A percentile compares a stretch with the other conserved stretches of the same genome.
phyloP scores from a whole-genome alignment of 306 rosid genomes.

The Cucurbita ficifolia region DNA sequence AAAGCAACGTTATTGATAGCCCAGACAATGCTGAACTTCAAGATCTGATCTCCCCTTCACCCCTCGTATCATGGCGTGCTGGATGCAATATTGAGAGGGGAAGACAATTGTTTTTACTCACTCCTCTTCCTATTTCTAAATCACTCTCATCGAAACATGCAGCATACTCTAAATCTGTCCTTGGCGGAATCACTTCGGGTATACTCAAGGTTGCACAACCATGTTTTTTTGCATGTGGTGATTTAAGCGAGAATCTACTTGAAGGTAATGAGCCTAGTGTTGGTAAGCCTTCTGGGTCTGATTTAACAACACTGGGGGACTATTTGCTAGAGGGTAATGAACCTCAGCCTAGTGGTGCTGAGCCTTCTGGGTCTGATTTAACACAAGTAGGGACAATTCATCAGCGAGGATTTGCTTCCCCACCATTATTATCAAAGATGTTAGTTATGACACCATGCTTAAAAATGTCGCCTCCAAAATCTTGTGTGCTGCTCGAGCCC shows the following conservation, averaged over 20 bases:
- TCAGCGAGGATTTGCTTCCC: slow-evolving; percentile 24
- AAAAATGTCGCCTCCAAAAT: slow-evolving; percentile 76
- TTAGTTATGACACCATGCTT: slow-evolving; percentile 59
- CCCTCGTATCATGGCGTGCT: slow-evolving; percentile 91
- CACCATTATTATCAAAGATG: slow-evolving; percentile 17
- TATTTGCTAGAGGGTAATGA: slow-evolving; percentile 18
- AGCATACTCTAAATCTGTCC: slow-evolving; percentile 25
- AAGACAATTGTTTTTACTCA: slow-evolving; percentile 76
- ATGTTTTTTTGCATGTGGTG: slow-evolving; percentile 14
- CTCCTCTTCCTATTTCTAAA: slow-evolving; percentile 83
- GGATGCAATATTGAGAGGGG: slow-evolving; percentile 62
- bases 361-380: slow-evolving; percentile 25
- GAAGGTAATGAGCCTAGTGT: slow-evolving; percentile 28
- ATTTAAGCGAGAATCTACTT: slow-evolving; percentile 17
- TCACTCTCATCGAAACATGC: slow-evolving; percentile 35
- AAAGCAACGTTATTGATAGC: slow-evolving; percentile 21
- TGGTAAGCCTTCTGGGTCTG: slow-evolving; percentile 23
- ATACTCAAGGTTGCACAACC: slow-evolving; percentile 12
- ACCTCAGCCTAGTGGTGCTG: slow-evolving; percentile 21
- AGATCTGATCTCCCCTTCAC: slow-evolving; percentile 68
- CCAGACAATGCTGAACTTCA: slow-evolving; percentile 23
- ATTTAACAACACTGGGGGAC: background rate
- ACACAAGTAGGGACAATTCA: slow-evolving; percentile 15
- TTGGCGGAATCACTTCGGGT: slow-evolving; percentile 23
- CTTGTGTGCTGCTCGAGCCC: slow-evolving; percentile 80